These are phyloP conservation scores for Plasmodium fragile DNA, from an alignment of 169 alveolate species.

Conservation along the genomic window DNA sequence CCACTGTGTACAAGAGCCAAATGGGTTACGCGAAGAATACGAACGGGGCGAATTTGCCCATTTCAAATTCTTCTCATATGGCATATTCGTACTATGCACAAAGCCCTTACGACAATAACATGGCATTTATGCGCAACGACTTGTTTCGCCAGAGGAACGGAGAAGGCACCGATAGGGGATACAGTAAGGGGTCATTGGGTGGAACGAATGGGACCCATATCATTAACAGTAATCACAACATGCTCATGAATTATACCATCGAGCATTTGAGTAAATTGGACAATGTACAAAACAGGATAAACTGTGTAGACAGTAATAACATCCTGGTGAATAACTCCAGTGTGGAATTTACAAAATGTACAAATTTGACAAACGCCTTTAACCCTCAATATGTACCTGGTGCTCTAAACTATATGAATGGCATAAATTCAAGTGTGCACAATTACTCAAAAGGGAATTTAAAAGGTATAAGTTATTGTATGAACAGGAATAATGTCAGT, in stretches of 20 bases:
- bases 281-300: background rate
- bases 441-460: constrained; percentile 6
- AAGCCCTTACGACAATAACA: background rate
- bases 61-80: background rate
- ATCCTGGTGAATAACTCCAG: background rate
- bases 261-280: background rate
- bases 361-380: background rate
- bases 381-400: background rate
- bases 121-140: background rate
- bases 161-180: background rate
- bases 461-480: background rate
- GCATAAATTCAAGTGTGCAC: background rate
- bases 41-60: background rate
- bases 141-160: background rate
- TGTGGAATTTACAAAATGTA: background rate
- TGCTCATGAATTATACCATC: background rate
- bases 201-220: background rate
- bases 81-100: background rate
- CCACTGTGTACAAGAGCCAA: background rate
- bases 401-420: constrained; percentile 1
- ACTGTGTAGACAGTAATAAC: background rate
- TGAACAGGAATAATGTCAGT: background rate
- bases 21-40: background rate
- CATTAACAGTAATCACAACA: background rate
- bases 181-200: background rate